Base-by-base conservation (phyloP, 2,329 filamentous ascomycete species). In the Albophoma yamanashiensis region DNA sequence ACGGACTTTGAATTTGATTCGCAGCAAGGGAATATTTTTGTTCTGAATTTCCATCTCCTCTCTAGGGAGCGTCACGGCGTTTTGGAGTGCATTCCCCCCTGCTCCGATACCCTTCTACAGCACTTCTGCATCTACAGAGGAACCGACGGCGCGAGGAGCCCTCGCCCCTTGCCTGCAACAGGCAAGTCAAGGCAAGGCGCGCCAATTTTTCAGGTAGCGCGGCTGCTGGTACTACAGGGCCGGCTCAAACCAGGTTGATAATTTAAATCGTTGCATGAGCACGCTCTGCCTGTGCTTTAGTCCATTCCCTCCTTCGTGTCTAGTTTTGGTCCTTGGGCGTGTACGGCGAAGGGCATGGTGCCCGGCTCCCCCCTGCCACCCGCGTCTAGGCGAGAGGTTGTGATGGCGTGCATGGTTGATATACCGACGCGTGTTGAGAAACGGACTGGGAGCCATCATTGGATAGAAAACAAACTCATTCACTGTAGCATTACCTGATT, bases 21-120 rank as follows among this genome's bases (percentile, higher is more conserved):
- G 56, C 59, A 40, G 20, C 42, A 59, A 34, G 36, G 22, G 55
- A 39, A 56, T 42, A 17, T 45, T 39, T 59, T 63, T 38, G 12
- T 52, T 60, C 61, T 60, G 57, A n/a, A 61, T 60, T 55, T 63
- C 59, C 42, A 47, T 53, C 55, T 55, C 63, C 53, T 62, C 62
- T 65, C 17, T 61, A 63, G 62, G 67, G 64, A 67, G 62, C 65
- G 66, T 66, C 63, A 63, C 63, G 67, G 69, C 68, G 70, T 55
- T 60, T 60, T 68, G 67, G 64, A 62, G 65, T 60, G 67, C 66
- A 67, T 65, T 31, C 65, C 66, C 67, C 50, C 34, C 11, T 69
- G 64, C 67, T 65, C 64, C 68, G 70, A 72, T 72, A 72, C 70
- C 70, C 70, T 70, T 65, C 67, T 64, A 31, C 60, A 64, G 67